These are phyloP conservation scores for Porphyra umbilicalis DNA, from an alignment of 31 red algal genomes.

Conservation along the genomic window DNA sequence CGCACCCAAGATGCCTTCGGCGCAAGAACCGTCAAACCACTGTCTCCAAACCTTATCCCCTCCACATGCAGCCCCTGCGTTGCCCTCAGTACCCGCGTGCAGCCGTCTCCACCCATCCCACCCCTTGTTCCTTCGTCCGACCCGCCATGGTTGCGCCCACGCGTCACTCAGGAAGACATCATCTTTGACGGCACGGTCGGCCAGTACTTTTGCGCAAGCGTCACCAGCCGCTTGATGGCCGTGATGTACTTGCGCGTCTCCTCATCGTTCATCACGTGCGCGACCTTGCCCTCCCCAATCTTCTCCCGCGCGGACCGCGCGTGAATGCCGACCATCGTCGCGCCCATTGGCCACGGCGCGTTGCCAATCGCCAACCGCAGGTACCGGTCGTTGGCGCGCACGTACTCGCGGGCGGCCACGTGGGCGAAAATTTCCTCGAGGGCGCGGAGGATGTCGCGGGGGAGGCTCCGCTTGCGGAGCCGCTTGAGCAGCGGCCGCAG, in stretches of 20 bases:
- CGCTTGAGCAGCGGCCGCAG: conserved; percentile 53
- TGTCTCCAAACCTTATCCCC: too few species aligned
- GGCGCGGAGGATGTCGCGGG: conserved; percentile 31
- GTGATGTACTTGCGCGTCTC: conserved; percentile 81
- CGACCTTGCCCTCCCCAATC: conserved; percentile 93
- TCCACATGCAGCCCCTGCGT: too few species aligned
- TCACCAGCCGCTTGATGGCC: conserved; percentile 76
- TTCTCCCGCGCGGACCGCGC: conserved; percentile 84
- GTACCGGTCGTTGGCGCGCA: conserved; percentile 66
- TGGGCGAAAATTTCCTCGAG: conserved; percentile 57
- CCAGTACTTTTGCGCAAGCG: conserved; percentile 54
- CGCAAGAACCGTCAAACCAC: too few species aligned
- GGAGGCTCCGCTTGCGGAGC: conserved; percentile 38
- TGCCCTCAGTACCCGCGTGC: too few species aligned
- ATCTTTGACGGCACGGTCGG: conserved; percentile 58
- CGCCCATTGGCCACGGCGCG: conserved; percentile 90
- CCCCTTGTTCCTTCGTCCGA: too few species aligned
- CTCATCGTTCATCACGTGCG: conserved; percentile 96
- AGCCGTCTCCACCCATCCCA: too few species aligned
- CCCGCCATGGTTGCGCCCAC: too few species aligned
- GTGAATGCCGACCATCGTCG: conserved; percentile 88
- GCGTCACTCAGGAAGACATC: conserved; percentile 9
- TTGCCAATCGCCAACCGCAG: conserved; percentile 82
- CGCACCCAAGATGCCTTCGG: too few species aligned
- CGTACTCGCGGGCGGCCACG: conserved; percentile 52